Percentiles rank a stretch among this genome's conserved stretches.
Conservation (phyloP, 108 stramenopile species). For the Cyclotella atomus region DNA sequence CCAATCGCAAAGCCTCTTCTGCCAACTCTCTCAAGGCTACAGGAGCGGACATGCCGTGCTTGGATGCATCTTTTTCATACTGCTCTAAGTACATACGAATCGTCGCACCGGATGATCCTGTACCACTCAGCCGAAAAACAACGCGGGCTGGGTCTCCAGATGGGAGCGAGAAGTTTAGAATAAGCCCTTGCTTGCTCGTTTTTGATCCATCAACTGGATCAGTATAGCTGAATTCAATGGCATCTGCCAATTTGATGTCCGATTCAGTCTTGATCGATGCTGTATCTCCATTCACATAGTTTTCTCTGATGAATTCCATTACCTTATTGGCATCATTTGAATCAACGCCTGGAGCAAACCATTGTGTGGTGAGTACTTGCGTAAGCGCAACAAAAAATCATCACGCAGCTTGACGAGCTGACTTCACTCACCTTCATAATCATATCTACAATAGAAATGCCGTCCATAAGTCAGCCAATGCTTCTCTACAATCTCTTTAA, state of each 20-base stretch:
- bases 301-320: slow-evolving; percentile 83
- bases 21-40: slow-evolving; percentile 76
- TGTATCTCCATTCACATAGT: slow-evolving; percentile 63
- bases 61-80: slow-evolving; percentile 78
- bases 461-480: slow-evolving; percentile 97
- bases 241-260: slow-evolving; percentile 67
- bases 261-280: slow-evolving; percentile 45
- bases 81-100: slow-evolving; percentile 98
- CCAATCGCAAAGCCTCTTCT: slow-evolving; percentile 70
- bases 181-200: slow-evolving; percentile 92
- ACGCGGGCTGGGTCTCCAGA: slow-evolving; percentile 89
- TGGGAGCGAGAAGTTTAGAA: slow-evolving; percentile 80
- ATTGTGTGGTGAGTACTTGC: too few species aligned
- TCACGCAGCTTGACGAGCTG: too few species aligned
- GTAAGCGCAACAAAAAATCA: too few species aligned
- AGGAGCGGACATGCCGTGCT: slow-evolving; percentile 75
- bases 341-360: slow-evolving; percentile 65
- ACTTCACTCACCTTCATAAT: slow-evolving; percentile 92
- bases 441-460: slow-evolving; percentile 98
- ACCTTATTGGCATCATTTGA: slow-evolving; percentile 85
- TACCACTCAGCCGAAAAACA: slow-evolving; percentile 97
- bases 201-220: slow-evolving; percentile 96
- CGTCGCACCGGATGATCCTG: slow-evolving; percentile 97
- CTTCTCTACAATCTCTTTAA: slow-evolving; percentile 88
- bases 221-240: slow-evolving; percentile 88